Evolutionary conservation across 2,329 filamentous ascomycete genomes (phyloP).

Genomic region (Colletotrichum limetticola): DNA sequence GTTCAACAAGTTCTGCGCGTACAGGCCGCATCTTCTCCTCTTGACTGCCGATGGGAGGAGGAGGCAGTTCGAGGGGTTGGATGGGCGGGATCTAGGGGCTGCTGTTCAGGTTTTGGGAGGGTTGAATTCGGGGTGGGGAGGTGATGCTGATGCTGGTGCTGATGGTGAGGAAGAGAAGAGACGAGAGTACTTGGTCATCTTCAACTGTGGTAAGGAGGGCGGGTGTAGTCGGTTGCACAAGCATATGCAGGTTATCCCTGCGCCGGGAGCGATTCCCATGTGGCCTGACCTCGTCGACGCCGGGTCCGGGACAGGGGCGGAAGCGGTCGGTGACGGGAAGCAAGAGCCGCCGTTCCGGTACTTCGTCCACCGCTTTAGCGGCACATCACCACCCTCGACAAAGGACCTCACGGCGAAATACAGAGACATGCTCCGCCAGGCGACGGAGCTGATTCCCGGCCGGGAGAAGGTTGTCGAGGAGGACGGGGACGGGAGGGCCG

Average conservation of each 20-base stretch:
- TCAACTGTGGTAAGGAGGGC: conserved; percentile 56
- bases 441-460: conserved; percentile 28
- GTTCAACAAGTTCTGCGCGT: conserved; percentile 60
- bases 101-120: conserved; percentile 30
- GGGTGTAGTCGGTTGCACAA: conserved; percentile 61
- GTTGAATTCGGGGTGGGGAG: conserved; percentile 31
- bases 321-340: not conserved
- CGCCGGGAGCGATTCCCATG: conserved; percentile 40
- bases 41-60: conserved; percentile 57
- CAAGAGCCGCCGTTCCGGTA: conserved; percentile 47
- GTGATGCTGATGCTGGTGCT: not conserved
- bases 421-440: conserved; percentile 38
- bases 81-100: conserved; percentile 51
- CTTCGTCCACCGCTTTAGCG: conserved; percentile 44
- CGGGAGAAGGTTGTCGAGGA: conserved; percentile 7
- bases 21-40: conserved; percentile 58
- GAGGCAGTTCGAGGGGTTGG: conserved; percentile 56
- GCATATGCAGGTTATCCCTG: conserved; percentile 57
- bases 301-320: too few species aligned
- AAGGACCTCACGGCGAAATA: conserved; percentile 40
- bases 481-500: conserved; percentile 5
- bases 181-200: conserved; percentile 52
- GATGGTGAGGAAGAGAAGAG: not conserved
- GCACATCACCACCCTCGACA: not conserved
- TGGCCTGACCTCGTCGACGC: conserved; percentile 36